A percentile compares a stretch with the other conserved stretches of the same genome.
Conservation (phyloP, 129 eudicot species). For the Helianthus tuberosus region DNA sequence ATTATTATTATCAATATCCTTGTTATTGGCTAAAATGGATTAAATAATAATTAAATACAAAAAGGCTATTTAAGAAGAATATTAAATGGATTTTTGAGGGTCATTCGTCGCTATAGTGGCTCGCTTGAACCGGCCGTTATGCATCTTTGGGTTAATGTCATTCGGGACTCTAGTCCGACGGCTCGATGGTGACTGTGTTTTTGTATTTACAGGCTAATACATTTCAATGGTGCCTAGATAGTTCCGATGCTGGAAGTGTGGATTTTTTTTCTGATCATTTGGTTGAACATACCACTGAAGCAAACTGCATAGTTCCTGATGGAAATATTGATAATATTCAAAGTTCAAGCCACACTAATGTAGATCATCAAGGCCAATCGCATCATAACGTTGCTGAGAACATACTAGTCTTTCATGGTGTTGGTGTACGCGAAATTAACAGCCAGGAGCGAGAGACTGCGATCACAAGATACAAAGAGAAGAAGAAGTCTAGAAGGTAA, state of each 20-base stretch:
- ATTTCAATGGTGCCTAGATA: slow-evolving; percentile 46
- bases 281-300: slow-evolving; percentile 37
- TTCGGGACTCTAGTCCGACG: not conserved
- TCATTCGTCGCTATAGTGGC: not conserved
- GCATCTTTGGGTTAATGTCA: not conserved
- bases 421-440: slow-evolving; percentile 50
- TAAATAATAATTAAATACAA: too few relatives aligned
- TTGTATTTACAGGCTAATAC: slow-evolving; percentile 42
- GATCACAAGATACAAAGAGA: slow-evolving; percentile 84
- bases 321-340: slow-evolving; percentile 40
- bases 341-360: slow-evolving; percentile 21
- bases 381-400: slow-evolving; percentile 35
- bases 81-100: too few relatives aligned
- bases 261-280: slow-evolving; percentile 6
- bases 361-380: slow-evolving; percentile 41
- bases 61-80: too few relatives aligned
- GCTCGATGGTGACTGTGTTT: not conserved
- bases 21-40: too few relatives aligned
- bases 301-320: slow-evolving; percentile 59
- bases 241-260: slow-evolving; percentile 39
- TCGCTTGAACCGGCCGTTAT: not conserved
- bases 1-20: too few relatives aligned
- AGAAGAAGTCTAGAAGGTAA: slow-evolving; percentile 89
- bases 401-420: slow-evolving; percentile 37
- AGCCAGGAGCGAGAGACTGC: slow-evolving; percentile 84